Evolutionary conservation across 164 flowering plant species (phyloP).

Genomic region (Sedum album): DNA sequence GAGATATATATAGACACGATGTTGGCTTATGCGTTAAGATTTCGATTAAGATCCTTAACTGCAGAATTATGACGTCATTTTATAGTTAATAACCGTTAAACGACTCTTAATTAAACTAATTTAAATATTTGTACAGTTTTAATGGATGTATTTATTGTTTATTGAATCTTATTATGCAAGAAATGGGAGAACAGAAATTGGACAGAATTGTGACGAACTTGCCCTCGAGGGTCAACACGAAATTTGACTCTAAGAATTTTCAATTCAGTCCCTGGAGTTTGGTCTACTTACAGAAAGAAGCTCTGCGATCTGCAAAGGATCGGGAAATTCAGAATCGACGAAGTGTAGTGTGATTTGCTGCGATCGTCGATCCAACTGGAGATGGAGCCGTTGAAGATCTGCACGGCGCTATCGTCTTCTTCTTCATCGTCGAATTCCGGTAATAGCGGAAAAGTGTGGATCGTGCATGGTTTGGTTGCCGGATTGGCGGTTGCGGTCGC

Average conservation of each 20-base stretch:
- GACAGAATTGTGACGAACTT: no score
- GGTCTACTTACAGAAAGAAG: background rate
- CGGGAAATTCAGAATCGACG: background rate
- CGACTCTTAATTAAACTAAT: no score
- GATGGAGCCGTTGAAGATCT: background rate
- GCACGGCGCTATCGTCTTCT: background rate
- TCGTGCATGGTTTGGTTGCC: conserved; percentile 46
- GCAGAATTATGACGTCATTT: background rate
- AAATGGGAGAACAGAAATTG: background rate
- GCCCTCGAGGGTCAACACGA: background rate
- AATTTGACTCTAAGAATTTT: background rate
- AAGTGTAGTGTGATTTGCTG: background rate
- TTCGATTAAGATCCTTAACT: background rate
- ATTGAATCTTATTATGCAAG: background rate
- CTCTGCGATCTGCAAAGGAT: background rate
- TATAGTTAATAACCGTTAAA: background rate
- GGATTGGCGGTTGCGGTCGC: conserved; percentile 59
- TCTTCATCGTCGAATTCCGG: background rate
- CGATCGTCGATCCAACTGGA: background rate
- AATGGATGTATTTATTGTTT: no score
- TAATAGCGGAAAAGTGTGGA: conserved; percentile 35
- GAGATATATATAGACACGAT: no score
- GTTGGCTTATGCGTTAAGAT: no score
- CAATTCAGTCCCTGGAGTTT: background rate
- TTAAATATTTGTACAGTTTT: no score